Evolutionary conservation across 2,329 filamentous ascomycete species (phyloP), one percentile per base, ranked within the genome.

Genomic region (Penicillium sp.): DNA sequence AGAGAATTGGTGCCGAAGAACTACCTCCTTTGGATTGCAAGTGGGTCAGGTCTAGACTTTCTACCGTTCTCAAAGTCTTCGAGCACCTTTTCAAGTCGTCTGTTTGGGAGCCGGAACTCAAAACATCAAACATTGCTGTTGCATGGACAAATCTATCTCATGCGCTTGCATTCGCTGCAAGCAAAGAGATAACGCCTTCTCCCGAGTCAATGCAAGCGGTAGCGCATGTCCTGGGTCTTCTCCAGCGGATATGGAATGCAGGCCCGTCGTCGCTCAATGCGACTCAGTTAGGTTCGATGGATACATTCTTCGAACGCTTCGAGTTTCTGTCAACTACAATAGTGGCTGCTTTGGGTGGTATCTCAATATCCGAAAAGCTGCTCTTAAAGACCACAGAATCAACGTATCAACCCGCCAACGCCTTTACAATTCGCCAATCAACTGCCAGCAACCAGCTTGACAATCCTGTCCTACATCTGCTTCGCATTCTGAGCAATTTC

Each of bases 171-270:
- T 82, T 86, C 54, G 82, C 85, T 1, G 84, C 84, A 19, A 91
- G 86, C 65, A 96, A 97, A 76, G 95, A 99, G 76, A 90, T 99
- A 69, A 96, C 94, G 70, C 89, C 93, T 7, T 93, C 92, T 0
- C 85, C 86, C 13, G 94, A 98, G 64, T 91, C 93, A 1, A 91
- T 91, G 71, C 86, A 88, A 64, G 94, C 93, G 62, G 84, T 97
- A 64, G 89, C 91, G 23, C 84, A 87, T 47, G 83, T 93, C 23
- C 84, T 94, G 54, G 87, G 87, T 47, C 77, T 93, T 23, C 79
- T 97, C 7, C 85, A 87, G 53, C 86, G 84, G 29, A 76, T 93
- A 2, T 96, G 93, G 92, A 81, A 81, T 19, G 74, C 71, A 13
- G 86, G 86, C 3, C 82, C 81, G 3, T 67, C 71, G 13, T 76